Percentiles rank a stretch among this genome's conserved stretches.
phyloP scores from a whole-genome alignment of 352 stramenopile species.

The Elongisporangium undulatum region DNA sequence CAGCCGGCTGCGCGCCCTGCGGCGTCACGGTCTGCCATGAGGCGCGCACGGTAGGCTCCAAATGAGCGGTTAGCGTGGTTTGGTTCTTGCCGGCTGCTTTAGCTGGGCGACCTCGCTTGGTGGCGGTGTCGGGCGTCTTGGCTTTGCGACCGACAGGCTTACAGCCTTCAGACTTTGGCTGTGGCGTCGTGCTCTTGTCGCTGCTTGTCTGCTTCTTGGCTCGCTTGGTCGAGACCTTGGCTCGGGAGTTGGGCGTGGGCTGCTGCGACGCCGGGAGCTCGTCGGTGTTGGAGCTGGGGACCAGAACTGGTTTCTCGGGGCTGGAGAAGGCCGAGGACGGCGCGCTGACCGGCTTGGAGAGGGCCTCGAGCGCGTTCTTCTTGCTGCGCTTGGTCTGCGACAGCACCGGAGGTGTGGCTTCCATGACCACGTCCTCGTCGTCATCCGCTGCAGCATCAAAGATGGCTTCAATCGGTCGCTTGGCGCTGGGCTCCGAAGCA shows the following conservation, averaged over 20 bases:
- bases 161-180: not conserved
- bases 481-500: slow-evolving; percentile 6
- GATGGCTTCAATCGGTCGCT: slow-evolving; percentile 43
- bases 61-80: not conserved
- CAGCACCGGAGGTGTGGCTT: not conserved
- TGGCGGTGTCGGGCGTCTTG: not conserved
- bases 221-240: not conserved
- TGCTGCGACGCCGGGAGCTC: not conserved
- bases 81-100: not conserved
- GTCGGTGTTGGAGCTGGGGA: not conserved
- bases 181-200: not conserved
- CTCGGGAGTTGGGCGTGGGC: not conserved
- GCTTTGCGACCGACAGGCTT: not conserved
- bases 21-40: slow-evolving; percentile 39
- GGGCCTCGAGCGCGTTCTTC: not conserved
- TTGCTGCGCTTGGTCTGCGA: not conserved
- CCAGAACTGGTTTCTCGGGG: slow-evolving; percentile 20
- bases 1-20: slow-evolving; percentile 24
- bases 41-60: slow-evolving; percentile 11
- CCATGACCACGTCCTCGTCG: slow-evolving; percentile 24
- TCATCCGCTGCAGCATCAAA: slow-evolving; percentile 20
- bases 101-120: not conserved
- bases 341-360: not conserved
- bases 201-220: not conserved
- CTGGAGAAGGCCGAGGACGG: slow-evolving; percentile 8